phyloP scores from a whole-genome alignment of 805 yeast genomes.

The Candida qinlingensis region DNA sequence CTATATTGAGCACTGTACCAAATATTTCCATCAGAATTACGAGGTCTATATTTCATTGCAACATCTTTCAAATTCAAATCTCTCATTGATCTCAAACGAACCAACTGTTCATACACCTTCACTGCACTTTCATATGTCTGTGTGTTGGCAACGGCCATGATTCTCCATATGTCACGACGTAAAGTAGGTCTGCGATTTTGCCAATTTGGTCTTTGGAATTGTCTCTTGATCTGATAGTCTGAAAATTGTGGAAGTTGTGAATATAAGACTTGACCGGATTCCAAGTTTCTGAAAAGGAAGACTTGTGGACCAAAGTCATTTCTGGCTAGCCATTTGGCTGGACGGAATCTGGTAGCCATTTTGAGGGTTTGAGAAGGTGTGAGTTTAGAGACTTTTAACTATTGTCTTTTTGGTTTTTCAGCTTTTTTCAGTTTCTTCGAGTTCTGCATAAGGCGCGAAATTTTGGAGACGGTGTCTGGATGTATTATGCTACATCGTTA shows the following conservation, averaged over 20 bases:
- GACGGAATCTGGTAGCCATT: constrained; percentile 38
- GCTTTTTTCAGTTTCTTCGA: neutral
- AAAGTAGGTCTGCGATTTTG: constrained; percentile 74
- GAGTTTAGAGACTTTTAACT: neutral
- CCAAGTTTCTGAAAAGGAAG: constrained; percentile 75
- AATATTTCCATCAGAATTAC: constrained; percentile 69
- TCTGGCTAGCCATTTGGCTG: constrained; percentile 50
- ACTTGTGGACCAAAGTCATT: constrained; percentile 79
- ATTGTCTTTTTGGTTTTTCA: neutral
- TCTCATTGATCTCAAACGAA: constrained; percentile 68
- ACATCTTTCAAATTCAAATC: constrained; percentile 54
- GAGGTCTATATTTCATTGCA: constrained; percentile 64
- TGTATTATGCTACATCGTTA: neutral
- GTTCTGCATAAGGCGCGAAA: no score
- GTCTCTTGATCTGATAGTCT: constrained; percentile 39
- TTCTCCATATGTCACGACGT: constrained; percentile 85
- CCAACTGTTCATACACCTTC: constrained; percentile 68
- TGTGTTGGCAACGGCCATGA: constrained; percentile 79
- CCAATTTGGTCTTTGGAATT: constrained; percentile 84
- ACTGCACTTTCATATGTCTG: constrained; percentile 56
- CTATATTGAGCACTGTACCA: constrained; percentile 88
- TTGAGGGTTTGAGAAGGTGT: neutral
- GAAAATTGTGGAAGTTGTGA: constrained; percentile 73
- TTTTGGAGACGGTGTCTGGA: neutral
- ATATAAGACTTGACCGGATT: constrained; percentile 84